phyloP scores from a whole-genome alignment of 2,329 filamentous ascomycete genomes.

The Chalaropsis ovoidea region DNA sequence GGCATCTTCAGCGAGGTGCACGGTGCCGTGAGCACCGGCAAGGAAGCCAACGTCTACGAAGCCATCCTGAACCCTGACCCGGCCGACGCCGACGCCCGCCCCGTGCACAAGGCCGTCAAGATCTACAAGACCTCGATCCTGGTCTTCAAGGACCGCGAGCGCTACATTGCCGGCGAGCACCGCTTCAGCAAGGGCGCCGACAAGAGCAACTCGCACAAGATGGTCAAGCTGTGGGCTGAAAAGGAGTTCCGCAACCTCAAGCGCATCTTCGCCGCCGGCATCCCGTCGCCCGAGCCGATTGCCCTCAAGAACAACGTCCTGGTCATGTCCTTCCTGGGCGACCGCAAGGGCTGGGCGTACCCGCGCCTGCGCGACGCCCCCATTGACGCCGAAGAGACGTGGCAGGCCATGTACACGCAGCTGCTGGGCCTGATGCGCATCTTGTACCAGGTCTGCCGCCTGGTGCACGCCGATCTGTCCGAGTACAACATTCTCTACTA shows the following conservation, averaged over 20 bases:
- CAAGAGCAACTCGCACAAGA: slow-evolving; percentile 88
- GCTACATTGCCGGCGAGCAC: slow-evolving; percentile 91
- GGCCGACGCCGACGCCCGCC: slow-evolving; percentile 43
- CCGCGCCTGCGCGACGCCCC: slow-evolving; percentile 81
- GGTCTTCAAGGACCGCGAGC: slow-evolving; percentile 94
- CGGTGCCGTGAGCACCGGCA: slow-evolving; percentile 89
- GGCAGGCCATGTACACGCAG: slow-evolving; percentile 70
- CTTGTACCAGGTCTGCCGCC: slow-evolving; percentile 81
- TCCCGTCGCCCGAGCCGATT: slow-evolving; percentile 82
- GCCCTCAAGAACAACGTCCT: slow-evolving; percentile 87
- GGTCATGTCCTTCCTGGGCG: slow-evolving; percentile 87
- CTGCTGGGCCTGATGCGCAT: slow-evolving; percentile 80
- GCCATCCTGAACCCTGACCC: slow-evolving; percentile 55
- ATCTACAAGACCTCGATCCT: slow-evolving; percentile 98
- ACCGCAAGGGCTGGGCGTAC: slow-evolving; percentile 75
- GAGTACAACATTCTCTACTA: slow-evolving; percentile 97
- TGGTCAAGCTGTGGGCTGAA: slow-evolving; percentile 98
- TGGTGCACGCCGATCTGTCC: slow-evolving; percentile 92
- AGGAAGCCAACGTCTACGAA: slow-evolving; percentile 97
- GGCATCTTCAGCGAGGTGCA: slow-evolving; percentile 84
- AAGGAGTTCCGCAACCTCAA: slow-evolving; percentile 95
- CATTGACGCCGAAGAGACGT: slow-evolving; percentile 61
- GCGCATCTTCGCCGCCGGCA: slow-evolving; percentile 70
- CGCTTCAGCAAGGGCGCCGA: slow-evolving; percentile 84
- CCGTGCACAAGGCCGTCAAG: slow-evolving; percentile 79